A percentile compares a stretch with the other conserved stretches of the same genome.
Conservation (phyloP, 192 early-diverging fungal genomes). For the Coemansia biformis region DNA sequence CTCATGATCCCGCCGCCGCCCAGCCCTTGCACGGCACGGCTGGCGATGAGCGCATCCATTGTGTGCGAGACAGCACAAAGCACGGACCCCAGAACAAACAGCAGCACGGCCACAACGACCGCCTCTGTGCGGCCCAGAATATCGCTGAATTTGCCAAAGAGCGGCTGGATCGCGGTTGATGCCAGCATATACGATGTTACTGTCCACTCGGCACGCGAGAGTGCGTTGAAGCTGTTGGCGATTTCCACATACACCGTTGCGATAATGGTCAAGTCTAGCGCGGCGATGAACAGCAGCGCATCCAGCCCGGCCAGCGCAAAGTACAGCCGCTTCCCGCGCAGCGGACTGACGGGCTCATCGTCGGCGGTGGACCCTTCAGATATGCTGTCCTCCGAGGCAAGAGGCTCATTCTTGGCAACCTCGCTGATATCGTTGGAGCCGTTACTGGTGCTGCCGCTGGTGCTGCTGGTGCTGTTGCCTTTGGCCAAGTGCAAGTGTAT, state of each 20-base stretch:
- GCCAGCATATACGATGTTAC: slow-evolving; percentile 69
- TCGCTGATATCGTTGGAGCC: too few relatives aligned
- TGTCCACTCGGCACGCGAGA: slow-evolving; percentile 75
- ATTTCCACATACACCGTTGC: slow-evolving; percentile 73
- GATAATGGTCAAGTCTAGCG: slow-evolving; percentile 82
- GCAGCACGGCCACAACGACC: slow-evolving; percentile 65
- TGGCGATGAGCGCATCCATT: slow-evolving; percentile 65
- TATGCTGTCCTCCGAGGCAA: too few relatives aligned
- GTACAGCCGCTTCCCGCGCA: slow-evolving; percentile 22
- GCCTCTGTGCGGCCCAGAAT: slow-evolving; percentile 84
- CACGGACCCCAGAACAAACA: slow-evolving; percentile 77
- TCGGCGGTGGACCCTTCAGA: neutral
- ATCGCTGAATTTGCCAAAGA: slow-evolving; percentile 80
- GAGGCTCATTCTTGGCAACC: too few relatives aligned
- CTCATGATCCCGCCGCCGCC: slow-evolving; percentile 76
- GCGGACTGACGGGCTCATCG: neutral
- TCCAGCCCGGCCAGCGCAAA: slow-evolving; percentile 52
- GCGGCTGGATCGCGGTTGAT: slow-evolving; percentile 58
- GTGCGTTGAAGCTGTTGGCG: slow-evolving; percentile 65
- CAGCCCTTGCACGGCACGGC: slow-evolving; percentile 74
- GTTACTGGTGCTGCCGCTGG: too few relatives aligned
- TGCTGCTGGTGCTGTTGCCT: slow-evolving; percentile 1
- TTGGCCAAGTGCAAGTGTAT: slow-evolving; percentile 15
- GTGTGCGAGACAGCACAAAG: slow-evolving; percentile 73
- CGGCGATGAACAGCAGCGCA: slow-evolving; percentile 67